Evolutionary conservation across 202 grass and related monocot genomes (phyloP).

Genomic region (Carex sylvatica): DNA sequence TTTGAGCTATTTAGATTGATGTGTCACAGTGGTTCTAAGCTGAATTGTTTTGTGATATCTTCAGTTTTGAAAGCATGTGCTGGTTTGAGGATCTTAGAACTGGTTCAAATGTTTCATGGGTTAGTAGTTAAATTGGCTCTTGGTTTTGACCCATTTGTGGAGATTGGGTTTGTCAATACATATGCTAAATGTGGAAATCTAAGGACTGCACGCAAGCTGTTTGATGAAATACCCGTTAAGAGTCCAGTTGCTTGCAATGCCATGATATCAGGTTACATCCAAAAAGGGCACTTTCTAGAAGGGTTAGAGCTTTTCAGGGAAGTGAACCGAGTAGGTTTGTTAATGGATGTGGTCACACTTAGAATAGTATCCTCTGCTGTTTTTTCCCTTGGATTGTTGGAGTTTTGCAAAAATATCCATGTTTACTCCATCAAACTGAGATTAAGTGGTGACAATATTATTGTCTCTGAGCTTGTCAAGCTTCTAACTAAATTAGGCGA

Average conservation of each 20-base stretch:
- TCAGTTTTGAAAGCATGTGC: slow-evolving; percentile 59
- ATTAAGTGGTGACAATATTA: slow-evolving; percentile 58
- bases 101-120: slow-evolving; percentile 73
- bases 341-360: slow-evolving; percentile 72
- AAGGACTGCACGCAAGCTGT: slow-evolving; percentile 51
- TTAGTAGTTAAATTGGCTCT: slow-evolving; percentile 58
- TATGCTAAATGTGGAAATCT: slow-evolving; percentile 83
- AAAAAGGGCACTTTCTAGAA: slow-evolving; percentile 47
- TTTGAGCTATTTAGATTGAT: slow-evolving; percentile 47
- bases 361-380: slow-evolving; percentile 50
- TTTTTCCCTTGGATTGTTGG: slow-evolving; percentile 48
- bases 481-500: slow-evolving; percentile 53
- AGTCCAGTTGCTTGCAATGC: slow-evolving; percentile 74
- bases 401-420: slow-evolving; percentile 63
- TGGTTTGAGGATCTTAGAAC: slow-evolving; percentile 46
- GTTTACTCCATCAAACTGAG: slow-evolving; percentile 77
- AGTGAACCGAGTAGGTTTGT: slow-evolving; percentile 70
- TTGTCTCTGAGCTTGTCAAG: slow-evolving; percentile 71
- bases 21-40: slow-evolving; percentile 27
- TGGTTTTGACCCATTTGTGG: slow-evolving; percentile 66
- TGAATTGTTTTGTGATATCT: slow-evolving; percentile 70
- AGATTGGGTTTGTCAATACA: slow-evolving; percentile 68
- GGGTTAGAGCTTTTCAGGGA: slow-evolving; percentile 46
- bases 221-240: slow-evolving; percentile 75
- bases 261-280: slow-evolving; percentile 63